phyloP scores from a whole-genome alignment of 331 rosid species.

The Acacia concinna region DNA sequence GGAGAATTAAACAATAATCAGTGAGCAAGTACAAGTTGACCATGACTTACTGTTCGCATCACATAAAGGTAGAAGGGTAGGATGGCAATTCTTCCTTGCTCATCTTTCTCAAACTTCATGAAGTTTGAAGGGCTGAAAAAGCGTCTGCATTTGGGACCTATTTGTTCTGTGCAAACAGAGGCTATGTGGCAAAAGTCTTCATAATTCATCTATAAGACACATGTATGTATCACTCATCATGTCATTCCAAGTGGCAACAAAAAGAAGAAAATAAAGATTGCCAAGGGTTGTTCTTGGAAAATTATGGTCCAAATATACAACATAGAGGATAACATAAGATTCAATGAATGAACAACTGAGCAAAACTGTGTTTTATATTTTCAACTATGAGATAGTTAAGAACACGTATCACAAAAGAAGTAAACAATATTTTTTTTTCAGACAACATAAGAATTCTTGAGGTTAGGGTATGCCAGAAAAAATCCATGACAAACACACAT shows the following conservation, averaged over 20 bases:
- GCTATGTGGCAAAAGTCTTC: constrained; percentile 99
- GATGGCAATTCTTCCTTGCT: constrained; percentile 97
- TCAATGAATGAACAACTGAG: background rate
- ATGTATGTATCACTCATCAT: background rate
- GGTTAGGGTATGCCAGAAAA: constrained; percentile 21
- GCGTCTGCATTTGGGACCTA: constrained; percentile 94
- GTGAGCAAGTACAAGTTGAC: constrained; percentile 13
- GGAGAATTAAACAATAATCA: constrained; percentile 20
- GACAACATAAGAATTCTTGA: background rate
- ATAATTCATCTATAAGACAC: constrained; percentile 84
- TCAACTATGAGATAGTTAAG: constrained; percentile 22
- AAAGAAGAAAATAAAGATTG: constrained; percentile 31
- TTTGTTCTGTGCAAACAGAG: constrained; percentile 97
- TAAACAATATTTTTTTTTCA: background rate
- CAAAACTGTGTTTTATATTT: background rate
- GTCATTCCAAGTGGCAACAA: background rate
- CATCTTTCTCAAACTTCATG: constrained; percentile 99
- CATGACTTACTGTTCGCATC: constrained; percentile 92
- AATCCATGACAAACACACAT: background rate
- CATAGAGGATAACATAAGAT: background rate
- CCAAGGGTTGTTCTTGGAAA: constrained; percentile 15
- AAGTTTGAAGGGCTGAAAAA: constrained; percentile 99
- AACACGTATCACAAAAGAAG: constrained; percentile 21
- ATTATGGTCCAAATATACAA: constrained; percentile 11
- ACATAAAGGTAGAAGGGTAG: constrained; percentile 98